Base-by-base conservation (phyloP, 768 basidiomycete species). In the Leucocoprinus leucothites region DNA sequence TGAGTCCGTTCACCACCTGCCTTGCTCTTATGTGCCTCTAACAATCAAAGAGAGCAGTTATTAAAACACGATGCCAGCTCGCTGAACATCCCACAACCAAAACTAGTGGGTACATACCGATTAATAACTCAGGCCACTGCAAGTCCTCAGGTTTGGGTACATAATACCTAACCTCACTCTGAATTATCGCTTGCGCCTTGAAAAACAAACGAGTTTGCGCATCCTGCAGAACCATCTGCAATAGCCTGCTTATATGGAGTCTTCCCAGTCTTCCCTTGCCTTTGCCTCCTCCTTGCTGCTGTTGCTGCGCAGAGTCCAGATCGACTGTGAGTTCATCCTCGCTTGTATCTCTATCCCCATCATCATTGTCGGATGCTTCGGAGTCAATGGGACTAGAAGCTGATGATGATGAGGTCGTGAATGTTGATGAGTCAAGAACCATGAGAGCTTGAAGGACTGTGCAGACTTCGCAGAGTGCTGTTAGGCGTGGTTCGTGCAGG, bases 191-290 rank as follows among this genome's bases (percentile, higher is more conserved):
- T 69, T 98, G 95, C 5, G 95, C 95, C 67, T 97, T 90, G 80
- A 98, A 98, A 63, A 98, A 94, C 44, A 98, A 69, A 52, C 94
- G 73, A 11, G 97, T 98, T 74, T 98, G 96, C 1, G 95, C 94
- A 65, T 98, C 96, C 67, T 98, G 95, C 24, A 98, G 70, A 0
- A 98, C 87, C 85, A 94, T 92, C 65, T 88, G 82, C 45, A 98
- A 71, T 2, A 98, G 72, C 42, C 87, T 82, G 53, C 85, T 85
- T 61, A 92, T 91, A 59, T 95, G 90, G 45, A 98, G 72, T 48
- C 78, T 75, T 3, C 58, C 56, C 13, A 58, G 40, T 21, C 38
- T 58, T 44, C 45, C 48, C 36, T 58, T 58, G 45, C 55, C 44
- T 47, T 50, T 87, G 2, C 80, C 79, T 22, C 22, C 24, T n/a